Percentiles rank a stretch among this genome's conserved stretches.
Evolutionary conservation across 2,329 filamentous ascomycete genomes (phyloP).

Genomic region (Monosporascus sp.): DNA sequence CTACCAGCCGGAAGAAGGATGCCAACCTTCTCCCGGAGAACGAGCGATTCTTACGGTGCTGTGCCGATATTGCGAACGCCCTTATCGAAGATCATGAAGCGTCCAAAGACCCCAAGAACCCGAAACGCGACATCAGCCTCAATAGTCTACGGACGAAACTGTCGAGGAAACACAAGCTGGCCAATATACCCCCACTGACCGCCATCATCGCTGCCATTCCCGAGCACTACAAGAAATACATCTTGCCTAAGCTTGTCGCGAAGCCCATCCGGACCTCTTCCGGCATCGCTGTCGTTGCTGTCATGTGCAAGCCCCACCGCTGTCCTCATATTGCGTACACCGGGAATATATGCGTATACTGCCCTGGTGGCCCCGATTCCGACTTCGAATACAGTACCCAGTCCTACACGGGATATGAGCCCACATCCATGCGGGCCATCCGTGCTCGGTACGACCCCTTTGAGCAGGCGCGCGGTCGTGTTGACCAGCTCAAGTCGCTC

Average conservation of each 20-base stretch:
- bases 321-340: constrained; percentile 98
- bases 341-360: constrained; percentile 98
- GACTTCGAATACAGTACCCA: constrained; percentile 99
- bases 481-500: constrained; percentile 92
- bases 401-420: constrained; percentile 97
- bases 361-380: constrained; percentile 92
- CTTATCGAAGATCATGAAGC: constrained; percentile 93
- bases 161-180: constrained; percentile 86
- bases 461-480: constrained; percentile 89
- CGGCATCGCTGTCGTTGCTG: constrained; percentile 94
- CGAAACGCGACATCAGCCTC: constrained; percentile 84
- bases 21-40: constrained; percentile 82
- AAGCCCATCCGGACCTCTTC: constrained; percentile 96
- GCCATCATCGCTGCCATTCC: constrained; percentile 97
- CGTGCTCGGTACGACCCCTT: constrained; percentile 96
- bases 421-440: constrained; percentile 97
- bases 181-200: constrained; percentile 82
- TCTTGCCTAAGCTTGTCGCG: constrained; percentile 89
- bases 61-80: constrained; percentile 89
- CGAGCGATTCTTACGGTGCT: constrained; percentile 88
- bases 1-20: constrained; percentile 60
- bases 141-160: constrained; percentile 83
- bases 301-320: constrained; percentile 98
- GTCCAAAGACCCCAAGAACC: constrained; percentile 64
- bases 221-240: constrained; percentile 99